Evolutionary conservation across 179 eudicot genomes (phyloP).

Genomic region (Heliamphora pulchella): DNA sequence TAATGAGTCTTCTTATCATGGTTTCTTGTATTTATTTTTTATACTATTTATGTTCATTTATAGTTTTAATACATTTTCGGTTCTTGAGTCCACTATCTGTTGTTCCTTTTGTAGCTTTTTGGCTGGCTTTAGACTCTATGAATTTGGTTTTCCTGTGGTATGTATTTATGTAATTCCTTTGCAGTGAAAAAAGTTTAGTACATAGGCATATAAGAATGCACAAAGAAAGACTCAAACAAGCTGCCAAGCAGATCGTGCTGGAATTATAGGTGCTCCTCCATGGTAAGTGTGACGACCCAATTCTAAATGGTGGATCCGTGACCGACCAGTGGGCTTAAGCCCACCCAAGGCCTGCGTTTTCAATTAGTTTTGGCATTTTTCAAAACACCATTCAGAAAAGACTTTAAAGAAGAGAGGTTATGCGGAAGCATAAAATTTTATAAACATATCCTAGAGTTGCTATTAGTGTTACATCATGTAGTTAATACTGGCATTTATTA

Average conservation of each 20-base stretch:
- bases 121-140: slow-evolving; percentile 76
- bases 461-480: too few species aligned
- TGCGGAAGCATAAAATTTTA: too few species aligned
- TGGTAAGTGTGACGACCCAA: slow-evolving; percentile 39
- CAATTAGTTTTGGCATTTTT: too few species aligned
- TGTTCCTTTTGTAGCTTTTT: slow-evolving; percentile 68
- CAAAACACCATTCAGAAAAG: too few species aligned
- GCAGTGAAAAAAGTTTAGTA: not conserved
- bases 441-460: too few species aligned
- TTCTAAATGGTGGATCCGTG: too few species aligned
- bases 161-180: slow-evolving; percentile 10
- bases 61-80: slow-evolving; percentile 30
- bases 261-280: slow-evolving; percentile 65
- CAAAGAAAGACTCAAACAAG: slow-evolving; percentile 59
- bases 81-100: slow-evolving; percentile 77
- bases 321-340: too few species aligned
- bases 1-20: not conserved
- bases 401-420: too few species aligned
- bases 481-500: too few species aligned
- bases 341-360: too few species aligned
- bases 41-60: not conserved
- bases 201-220: slow-evolving; percentile 40
- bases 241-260: slow-evolving; percentile 94
- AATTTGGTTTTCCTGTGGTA: slow-evolving; percentile 79
- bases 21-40: not conserved